A percentile compares a stretch with the other conserved stretches of the same genome.
These are phyloP conservation scores for Claviceps fusiformis DNA, from an alignment of 2,329 filamentous ascomycete species.

Conservation along the genomic window DNA sequence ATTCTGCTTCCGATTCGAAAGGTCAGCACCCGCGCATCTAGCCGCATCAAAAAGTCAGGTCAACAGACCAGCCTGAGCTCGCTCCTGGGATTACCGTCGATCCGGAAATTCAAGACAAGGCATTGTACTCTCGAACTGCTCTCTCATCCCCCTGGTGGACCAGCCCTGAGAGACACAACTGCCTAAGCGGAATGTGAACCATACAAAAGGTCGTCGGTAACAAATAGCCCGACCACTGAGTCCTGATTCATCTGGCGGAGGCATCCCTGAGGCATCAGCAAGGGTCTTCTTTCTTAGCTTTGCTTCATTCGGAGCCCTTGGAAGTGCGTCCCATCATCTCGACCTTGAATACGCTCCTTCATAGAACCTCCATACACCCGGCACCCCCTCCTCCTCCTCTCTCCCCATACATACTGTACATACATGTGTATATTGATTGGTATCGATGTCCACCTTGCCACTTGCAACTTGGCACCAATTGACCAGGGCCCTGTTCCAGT, in stretches of 20 bases:
- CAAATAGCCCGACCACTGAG: not conserved
- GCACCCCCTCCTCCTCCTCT: not conserved
- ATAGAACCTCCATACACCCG: not conserved
- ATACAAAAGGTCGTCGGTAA: not conserved
- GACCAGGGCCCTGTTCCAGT: not conserved
- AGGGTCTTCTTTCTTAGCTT: not conserved
- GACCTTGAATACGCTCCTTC: not conserved
- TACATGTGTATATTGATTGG: not conserved
- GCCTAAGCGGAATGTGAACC: not conserved
- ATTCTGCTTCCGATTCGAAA: not conserved
- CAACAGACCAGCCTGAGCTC: not conserved
- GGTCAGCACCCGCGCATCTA: not conserved
- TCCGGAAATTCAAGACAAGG: not conserved
- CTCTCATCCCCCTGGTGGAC: not conserved
- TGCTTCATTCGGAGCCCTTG: not conserved
- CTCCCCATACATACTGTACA: not conserved
- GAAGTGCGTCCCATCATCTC: not conserved
- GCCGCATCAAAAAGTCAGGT: not conserved
- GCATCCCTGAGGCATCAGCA: not conserved
- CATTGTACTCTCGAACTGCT: not conserved
- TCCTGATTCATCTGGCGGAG: not conserved
- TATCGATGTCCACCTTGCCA: not conserved
- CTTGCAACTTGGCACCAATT: not conserved
- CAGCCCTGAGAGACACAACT: not conserved
- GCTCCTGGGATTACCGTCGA: not conserved